Evolutionary conservation across 805 yeast genomes (phyloP), one percentile per base, ranked within the genome.

Genomic region (Candida fluviatilis): DNA sequence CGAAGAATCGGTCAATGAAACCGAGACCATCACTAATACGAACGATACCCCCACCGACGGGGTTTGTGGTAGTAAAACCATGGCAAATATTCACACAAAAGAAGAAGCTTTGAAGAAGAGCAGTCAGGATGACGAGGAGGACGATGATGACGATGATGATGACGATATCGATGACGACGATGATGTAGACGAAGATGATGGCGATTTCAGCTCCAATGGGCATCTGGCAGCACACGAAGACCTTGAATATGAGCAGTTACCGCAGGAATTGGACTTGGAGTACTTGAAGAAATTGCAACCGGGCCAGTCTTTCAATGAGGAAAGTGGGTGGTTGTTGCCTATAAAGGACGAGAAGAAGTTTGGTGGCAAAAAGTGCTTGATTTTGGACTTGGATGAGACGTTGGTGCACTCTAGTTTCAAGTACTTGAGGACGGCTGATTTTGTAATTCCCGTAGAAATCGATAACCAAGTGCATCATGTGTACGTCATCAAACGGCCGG

Each of bases 391-490:
- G 46, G 99, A 93, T 62, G 99, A 93, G 62, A 93, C 99, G 2
- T 74, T 93, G 42, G 99, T 93, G 23, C 99, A 93, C 60, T 86
- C 96, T 1, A 83, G 95, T 5, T 93, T 93, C 71, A 90, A 91
- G 60, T 88, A 83, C 59, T 74, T 93, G 40, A 78, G 95, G 42
- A 84, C 89, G 32, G 95, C 96, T 1, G 99, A 93, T 64, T 93
- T 93, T 64, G 95, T 95, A 34, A 87, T 93, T 35, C 98, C 99
- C 12, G 99, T 93, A 37, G 98, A 91, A 59, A 91, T 93, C 46
- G 98, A 93, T 52, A 82, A 82, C 51, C 91, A 86, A 58, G 73
- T 82, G 23, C 98, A 93, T 60, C 91, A 87, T 54, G 99, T 93
- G 31, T 93, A 89, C 58, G 99, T 93, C 17, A 89, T 90, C 40